Evolutionary conservation across 1,284 basidiomycete species (phyloP), one percentile per base, ranked within the genome.

Genomic region (Amylostereum chailletii): DNA sequence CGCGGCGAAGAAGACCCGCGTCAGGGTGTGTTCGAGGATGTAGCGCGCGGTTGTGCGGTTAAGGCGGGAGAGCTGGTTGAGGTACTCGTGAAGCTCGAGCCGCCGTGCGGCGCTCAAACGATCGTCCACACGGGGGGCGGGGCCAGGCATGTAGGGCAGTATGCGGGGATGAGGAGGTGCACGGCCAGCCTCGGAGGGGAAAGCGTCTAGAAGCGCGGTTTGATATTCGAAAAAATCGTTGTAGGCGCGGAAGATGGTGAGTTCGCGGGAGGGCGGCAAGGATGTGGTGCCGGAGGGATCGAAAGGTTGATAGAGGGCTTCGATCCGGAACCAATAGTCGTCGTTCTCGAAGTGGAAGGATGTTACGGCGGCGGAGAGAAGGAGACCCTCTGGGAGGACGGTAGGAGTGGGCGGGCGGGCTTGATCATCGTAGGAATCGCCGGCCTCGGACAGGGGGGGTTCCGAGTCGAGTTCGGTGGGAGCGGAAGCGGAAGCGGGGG

Each of bases 151-250:
- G 68, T 83, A 96, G 0, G 94, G 95, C 40, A 99, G 71, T 51
- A 95, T 87, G 36, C 94, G 79, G 30, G 77, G 74, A 49, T 77
- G 69, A 27, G 72, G 71, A 9, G 77, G 68, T 38, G 81, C 70
- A 5, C 88, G 77, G 5, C 94, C 94, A 11, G 92, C 94, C 69
- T 98, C 94, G 47, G 78, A 74, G 3, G 93, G 93, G 67, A 95
- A 96, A 0, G 78, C 74, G 47, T 93, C 81, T 52, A 97, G 78
- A 36, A 99, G 77, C 6, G 80, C 75, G 49, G 96, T 88, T 62
- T 99, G 96, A 66, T 98, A 98, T 60, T 95, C 92, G 71, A 95
- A 96, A 67, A 99, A 99, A 66, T 99, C 94, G 62, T 96, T 90
- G 72, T 99, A 99, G 11, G 92, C 83, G 46, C 96, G 83, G 69